Percentiles rank a stretch among this genome's conserved stretches.
Evolutionary conservation across 1,284 basidiomycete species (phyloP).

Genomic region (Sphagnurus paluster): DNA sequence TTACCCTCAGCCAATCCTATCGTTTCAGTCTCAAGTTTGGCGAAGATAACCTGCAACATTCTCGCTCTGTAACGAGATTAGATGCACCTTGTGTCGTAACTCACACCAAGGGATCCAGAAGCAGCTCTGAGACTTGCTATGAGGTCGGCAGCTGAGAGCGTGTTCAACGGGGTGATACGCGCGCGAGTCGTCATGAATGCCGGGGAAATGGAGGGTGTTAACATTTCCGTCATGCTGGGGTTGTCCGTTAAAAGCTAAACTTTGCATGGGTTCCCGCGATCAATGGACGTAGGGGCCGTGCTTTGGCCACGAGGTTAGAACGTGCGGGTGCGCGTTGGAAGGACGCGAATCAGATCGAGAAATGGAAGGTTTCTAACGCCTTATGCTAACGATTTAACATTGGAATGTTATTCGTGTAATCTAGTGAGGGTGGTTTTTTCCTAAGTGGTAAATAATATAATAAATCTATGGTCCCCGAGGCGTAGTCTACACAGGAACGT

Average conservation of each 20-base stretch:
- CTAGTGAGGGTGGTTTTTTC: background rate
- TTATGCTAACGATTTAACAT: background rate
- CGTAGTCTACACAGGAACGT: slow-evolving; percentile 2
- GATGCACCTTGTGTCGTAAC: slow-evolving; percentile 1
- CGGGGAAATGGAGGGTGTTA: slow-evolving; percentile 14
- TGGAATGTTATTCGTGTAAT: background rate
- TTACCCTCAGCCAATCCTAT: slow-evolving; percentile 27
- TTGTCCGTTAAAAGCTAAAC: background rate
- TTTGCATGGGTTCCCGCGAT: background rate
- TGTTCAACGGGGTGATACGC: slow-evolving; percentile 16
- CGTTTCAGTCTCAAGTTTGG: slow-evolving; percentile 28
- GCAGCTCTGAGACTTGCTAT: slow-evolving; percentile 17
- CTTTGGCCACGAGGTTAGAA: slow-evolving; percentile 12
- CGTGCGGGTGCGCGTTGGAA: slow-evolving; percentile 9
- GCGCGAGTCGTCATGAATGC: background rate
- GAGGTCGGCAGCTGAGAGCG: slow-evolving; percentile 17
- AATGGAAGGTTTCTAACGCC: background rate
- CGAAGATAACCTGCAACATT: slow-evolving; percentile 24
- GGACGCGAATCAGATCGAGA: slow-evolving; percentile 13
- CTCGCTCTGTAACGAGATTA: background rate
- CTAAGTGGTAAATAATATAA: slow-evolving; percentile 7
- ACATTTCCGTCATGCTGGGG: slow-evolving; percentile 7
- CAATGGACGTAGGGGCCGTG: background rate
- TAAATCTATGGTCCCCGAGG: slow-evolving; percentile 3
- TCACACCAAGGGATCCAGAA: slow-evolving; percentile 21